Evolutionary conservation across 305 asterid species (phyloP).

Genomic region (Solanum hybrid): DNA sequence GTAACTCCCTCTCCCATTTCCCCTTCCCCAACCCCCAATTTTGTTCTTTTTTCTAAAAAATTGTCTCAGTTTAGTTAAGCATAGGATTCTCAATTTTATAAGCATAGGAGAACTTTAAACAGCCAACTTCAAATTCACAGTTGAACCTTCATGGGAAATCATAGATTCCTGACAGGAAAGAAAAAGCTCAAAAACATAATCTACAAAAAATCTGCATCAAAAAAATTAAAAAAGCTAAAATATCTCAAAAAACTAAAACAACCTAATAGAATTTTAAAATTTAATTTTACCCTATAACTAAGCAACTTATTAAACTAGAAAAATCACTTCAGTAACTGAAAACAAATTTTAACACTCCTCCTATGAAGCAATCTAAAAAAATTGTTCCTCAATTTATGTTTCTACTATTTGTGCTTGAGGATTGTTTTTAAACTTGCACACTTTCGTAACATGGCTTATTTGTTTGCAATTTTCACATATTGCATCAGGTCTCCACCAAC

Average conservation of each 20-base stretch:
- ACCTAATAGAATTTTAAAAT: not conserved
- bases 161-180: not conserved
- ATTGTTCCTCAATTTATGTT: not conserved
- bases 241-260: not conserved
- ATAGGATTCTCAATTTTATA: not conserved
- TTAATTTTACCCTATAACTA: not conserved
- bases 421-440: not conserved
- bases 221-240: not conserved
- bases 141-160: not conserved
- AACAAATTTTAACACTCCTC: not conserved
- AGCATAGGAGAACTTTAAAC: not conserved
- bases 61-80: not conserved
- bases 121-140: not conserved
- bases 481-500: not conserved
- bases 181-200: not conserved
- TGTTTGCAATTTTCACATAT: not conserved
- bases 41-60: not conserved
- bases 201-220: not conserved
- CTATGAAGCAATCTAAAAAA: not conserved
- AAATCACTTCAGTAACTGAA: not conserved
- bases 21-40: not conserved
- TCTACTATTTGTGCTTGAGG: not conserved
- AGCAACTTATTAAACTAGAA: not conserved
- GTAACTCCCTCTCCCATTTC: not conserved
- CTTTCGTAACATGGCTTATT: not conserved